Conservation (phyloP, 139 green algal species). For the Chara braunii region DNA sequence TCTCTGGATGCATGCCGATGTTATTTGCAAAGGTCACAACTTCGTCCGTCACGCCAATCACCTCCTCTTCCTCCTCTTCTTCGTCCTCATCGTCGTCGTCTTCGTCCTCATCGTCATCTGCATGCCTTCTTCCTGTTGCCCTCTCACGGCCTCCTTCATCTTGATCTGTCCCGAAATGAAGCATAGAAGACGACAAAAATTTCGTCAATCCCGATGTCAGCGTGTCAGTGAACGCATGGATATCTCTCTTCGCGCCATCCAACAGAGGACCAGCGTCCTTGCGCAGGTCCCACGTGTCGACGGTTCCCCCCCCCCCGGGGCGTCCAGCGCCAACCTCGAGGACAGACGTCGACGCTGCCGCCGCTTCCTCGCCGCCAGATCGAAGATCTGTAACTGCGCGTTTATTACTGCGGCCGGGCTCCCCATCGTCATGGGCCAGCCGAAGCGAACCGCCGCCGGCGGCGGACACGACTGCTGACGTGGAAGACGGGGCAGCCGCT, state of each 20-base stretch:
- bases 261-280: neutral
- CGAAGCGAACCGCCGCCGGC: no score
- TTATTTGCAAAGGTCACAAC: constrained; percentile 28
- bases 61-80: constrained; percentile 4
- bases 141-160: neutral
- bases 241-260: constrained; percentile 12
- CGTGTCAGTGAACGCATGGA: constrained; percentile 9
- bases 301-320: neutral
- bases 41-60: constrained; percentile 16
- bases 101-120: constrained; percentile 13
- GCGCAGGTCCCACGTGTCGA: neutral
- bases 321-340: neutral
- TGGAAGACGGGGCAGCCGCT: no score
- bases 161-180: no score
- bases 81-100: constrained; percentile 8
- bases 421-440: no score
- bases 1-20: constrained; percentile 35
- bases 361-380: neutral
- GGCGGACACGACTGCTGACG: no score
- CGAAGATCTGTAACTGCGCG: no score
- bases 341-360: neutral
- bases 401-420: no score
- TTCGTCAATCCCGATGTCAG: constrained; percentile 14
- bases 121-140: constrained; percentile 14
- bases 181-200: constrained; percentile 10